A percentile compares a stretch with the other conserved stretches of the same genome.
Conservation (phyloP, 345 rosid genomes). For the Dipteronia dyeriana region DNA sequence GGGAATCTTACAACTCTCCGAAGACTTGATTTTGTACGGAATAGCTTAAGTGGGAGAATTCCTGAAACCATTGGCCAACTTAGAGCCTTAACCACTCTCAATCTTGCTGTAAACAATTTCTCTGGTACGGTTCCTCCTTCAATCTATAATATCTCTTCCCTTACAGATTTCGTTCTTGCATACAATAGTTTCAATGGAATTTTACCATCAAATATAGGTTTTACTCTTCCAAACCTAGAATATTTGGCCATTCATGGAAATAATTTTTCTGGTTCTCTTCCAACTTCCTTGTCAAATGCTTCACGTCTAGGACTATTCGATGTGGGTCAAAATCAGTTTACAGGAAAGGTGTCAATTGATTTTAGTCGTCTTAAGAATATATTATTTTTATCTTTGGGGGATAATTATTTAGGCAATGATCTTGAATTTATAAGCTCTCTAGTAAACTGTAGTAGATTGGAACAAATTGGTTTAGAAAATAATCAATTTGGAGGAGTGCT, state of each 20-base stretch:
- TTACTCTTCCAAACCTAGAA: slow-evolving; percentile 21
- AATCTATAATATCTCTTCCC: not conserved
- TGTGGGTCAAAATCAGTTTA: not conserved
- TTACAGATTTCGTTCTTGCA: not conserved
- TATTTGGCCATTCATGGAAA: not conserved
- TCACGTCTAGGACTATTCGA: not conserved
- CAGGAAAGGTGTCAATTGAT: not conserved
- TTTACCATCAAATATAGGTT: slow-evolving; percentile 10
- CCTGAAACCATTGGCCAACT: slow-evolving; percentile 19
- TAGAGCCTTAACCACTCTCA: not conserved
- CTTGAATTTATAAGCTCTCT: slow-evolving; percentile 14
- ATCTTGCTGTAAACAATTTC: slow-evolving; percentile 3
- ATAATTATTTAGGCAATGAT: not conserved
- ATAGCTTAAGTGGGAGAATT: slow-evolving; percentile 17
- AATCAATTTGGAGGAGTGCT: slow-evolving; percentile 16
- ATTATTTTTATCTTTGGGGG: accelerated
- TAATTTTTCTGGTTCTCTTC: slow-evolving; percentile 16
- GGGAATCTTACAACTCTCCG: slow-evolving; percentile 20
- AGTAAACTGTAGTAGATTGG: slow-evolving; percentile 2
- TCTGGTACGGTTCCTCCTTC: too few species aligned
- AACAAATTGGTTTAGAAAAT: accelerated
- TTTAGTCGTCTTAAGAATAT: slow-evolving; percentile 4
- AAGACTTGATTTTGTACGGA: not conserved
- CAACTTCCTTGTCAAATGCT: slow-evolving; percentile 23
- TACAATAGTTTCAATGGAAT: slow-evolving; percentile 11